Percentiles rank a stretch among this genome's conserved stretches.
These are phyloP conservation scores for Ascochyta clinopodiicola DNA, from an alignment of 2,329 filamentous ascomycete genomes.

Conservation along the genomic window DNA sequence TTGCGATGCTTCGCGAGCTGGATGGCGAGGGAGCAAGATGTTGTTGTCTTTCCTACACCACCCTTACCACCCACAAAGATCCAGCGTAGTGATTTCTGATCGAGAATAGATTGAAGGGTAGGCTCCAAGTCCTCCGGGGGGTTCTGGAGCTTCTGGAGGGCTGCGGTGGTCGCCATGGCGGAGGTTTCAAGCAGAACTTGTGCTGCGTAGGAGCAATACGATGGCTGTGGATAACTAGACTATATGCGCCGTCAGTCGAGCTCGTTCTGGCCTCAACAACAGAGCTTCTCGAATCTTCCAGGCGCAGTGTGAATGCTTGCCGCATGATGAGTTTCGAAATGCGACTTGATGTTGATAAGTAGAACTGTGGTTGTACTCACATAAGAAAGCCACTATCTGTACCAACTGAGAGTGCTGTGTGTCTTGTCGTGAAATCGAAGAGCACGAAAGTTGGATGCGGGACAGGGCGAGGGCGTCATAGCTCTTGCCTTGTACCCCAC, in stretches of 20 bases:
- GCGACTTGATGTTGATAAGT: not conserved
- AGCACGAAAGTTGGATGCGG: conserved; percentile 14
- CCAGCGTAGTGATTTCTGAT: conserved; percentile 95
- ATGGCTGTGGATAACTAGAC: not conserved
- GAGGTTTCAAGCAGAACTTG: not conserved
- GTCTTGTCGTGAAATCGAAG: not conserved
- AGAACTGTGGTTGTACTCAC: not conserved
- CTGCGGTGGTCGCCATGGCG: conserved; percentile 48
- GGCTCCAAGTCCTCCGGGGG: conserved; percentile 76
- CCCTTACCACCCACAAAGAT: conserved; percentile 99
- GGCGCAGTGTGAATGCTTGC: not conserved
- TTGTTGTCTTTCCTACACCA: conserved; percentile 99
- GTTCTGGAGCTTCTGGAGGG: conserved; percentile 53
- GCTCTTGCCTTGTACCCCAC: conserved; percentile 10
- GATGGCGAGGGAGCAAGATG: conserved; percentile 96
- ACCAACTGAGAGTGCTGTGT: not conserved
- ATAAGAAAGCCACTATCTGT: not conserved
- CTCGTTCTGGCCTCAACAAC: not conserved
- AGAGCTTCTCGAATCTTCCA: conserved; percentile 16
- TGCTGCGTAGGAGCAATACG: not conserved
- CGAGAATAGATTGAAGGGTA: conserved; percentile 90
- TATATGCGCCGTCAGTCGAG: conserved; percentile 10
- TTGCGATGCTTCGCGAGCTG: conserved; percentile 95
- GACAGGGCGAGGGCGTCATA: conserved; percentile 13
- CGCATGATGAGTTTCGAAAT: not conserved